phyloP scores from a whole-genome alignment of 2,329 filamentous ascomycete genomes.

The Aspergillus candidus region DNA sequence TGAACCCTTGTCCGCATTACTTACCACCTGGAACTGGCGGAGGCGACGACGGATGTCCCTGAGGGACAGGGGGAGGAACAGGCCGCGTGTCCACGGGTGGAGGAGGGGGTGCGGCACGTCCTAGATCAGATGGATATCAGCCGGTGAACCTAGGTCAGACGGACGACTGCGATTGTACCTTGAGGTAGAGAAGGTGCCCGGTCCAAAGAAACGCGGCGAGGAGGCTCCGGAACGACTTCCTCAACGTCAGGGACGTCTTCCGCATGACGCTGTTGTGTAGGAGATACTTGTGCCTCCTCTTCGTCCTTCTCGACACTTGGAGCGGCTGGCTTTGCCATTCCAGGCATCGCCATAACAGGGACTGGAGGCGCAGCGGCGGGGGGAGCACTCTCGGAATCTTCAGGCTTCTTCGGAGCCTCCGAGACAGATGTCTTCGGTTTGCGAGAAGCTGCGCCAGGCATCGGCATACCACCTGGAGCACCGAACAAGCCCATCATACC shows the following conservation, averaged over 20 bases:
- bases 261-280: conserved; percentile 37
- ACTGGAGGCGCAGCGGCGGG: conserved; percentile 38
- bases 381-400: conserved; percentile 26
- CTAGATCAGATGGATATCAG: conserved; percentile 23
- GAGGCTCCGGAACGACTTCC: conserved; percentile 36
- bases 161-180: conserved; percentile 40
- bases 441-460: conserved; percentile 32
- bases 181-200: conserved; percentile 41
- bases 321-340: conserved; percentile 54
- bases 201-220: conserved; percentile 34
- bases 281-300: conserved; percentile 38
- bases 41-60: conserved; percentile 30
- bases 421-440: conserved; percentile 43
- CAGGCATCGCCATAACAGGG: conserved; percentile 60
- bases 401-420: conserved; percentile 30
- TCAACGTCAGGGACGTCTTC: conserved; percentile 52
- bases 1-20: conserved; percentile 24
- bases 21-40: conserved; percentile 50
- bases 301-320: conserved; percentile 48
- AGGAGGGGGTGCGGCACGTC: conserved; percentile 40
- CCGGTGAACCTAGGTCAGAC: not conserved
- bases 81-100: conserved; percentile 37
- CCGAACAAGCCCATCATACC: conserved; percentile 94
- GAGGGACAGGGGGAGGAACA: conserved; percentile 32
- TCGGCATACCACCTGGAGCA: conserved; percentile 55